Evolutionary conservation across 2,329 filamentous ascomycete genomes (phyloP), one percentile per base, ranked within the genome.

Genomic region (Xylariaceae sp.): DNA sequence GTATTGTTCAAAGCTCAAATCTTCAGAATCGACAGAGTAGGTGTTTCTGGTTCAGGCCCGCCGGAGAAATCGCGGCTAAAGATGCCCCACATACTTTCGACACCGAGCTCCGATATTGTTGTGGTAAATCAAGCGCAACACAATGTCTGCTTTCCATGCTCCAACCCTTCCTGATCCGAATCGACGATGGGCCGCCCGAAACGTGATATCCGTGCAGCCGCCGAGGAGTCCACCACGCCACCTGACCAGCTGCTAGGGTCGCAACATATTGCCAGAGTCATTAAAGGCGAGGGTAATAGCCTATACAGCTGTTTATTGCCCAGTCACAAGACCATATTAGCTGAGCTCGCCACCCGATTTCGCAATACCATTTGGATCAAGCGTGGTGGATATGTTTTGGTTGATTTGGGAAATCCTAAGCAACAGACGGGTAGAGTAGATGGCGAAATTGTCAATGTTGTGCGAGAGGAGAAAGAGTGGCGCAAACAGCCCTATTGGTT

Each of bases 361-460:
- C 86, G 92, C 50, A 93, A 88, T 54, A 93, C 88, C 2, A 88
- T 97, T 53, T 97, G 89, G 88, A 86, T 97, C 65, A 91, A 87
- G 67, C 83, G 89, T 16, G 87, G 90, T 22, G 88, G 89, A 1
- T 97, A 85, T 65, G 90, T 96, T 22, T 70, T 97, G 10, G 77
- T 95, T 12, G 87, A 97, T 55, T 59, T 73, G 14, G 85, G 80
- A 20, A 74, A 76, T 22, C 73, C 78, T 2, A 73, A 83, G 29
- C 80, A 82, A 22, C 80, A 83, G 41, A 83, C 85, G 36, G 89
- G 89, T 58, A 90, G 89, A 65, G 79, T 95, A 11, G 77, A 80
- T 42, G 93, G 92, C 12, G 88, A 95, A 66, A 96, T 98, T 58
- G 76, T 95, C 55, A 96, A 96, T 61, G 82, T 97, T 27, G 90